Conservation (phyloP, 169 alveolate genomes). For the Cryptosporidium sp. region DNA sequence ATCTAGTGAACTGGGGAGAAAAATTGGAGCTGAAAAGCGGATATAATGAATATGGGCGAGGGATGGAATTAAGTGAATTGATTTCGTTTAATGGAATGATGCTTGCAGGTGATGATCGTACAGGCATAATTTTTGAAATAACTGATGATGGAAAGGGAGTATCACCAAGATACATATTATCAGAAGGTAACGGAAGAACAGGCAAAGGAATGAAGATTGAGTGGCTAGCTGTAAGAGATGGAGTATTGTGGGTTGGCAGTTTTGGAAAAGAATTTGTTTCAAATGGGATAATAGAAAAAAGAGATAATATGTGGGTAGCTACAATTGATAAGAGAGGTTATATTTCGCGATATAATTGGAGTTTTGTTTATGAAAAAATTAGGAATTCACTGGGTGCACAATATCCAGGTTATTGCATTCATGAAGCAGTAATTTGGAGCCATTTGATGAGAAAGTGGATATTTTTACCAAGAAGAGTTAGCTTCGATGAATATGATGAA, state of each 20-base stretch:
- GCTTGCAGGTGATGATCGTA: constrained; percentile 79
- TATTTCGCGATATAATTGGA: constrained; percentile 74
- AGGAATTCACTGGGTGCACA: constrained; percentile 74
- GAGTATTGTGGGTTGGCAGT: constrained; percentile 77
- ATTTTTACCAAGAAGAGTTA: constrained; percentile 77
- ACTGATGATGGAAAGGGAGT: constrained; percentile 41
- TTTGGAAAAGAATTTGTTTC: constrained; percentile 79
- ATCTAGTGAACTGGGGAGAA: constrained; percentile 33
- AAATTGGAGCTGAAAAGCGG: constrained; percentile 24
- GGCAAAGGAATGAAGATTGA: constrained; percentile 80
- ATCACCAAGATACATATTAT: constrained; percentile 74
- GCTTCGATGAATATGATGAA: constrained; percentile 76
- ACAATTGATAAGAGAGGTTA: constrained; percentile 60
- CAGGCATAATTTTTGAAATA: constrained; percentile 78
- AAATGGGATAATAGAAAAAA: constrained; percentile 52
- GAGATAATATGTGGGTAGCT: constrained; percentile 78
- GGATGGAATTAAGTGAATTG: constrained; percentile 79
- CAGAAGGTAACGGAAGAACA: constrained; percentile 78
- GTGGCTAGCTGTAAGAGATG: constrained; percentile 77
- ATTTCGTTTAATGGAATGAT: constrained; percentile 74
- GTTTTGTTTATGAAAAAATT: constrained; percentile 43
- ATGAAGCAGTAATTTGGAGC: constrained; percentile 80
- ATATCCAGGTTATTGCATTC: constrained; percentile 78
- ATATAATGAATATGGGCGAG: constrained; percentile 78
- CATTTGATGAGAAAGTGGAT: constrained; percentile 74